phyloP scores from a whole-genome alignment of 1,284 basidiomycete genomes.

The Stygiomarasmius scandens region DNA sequence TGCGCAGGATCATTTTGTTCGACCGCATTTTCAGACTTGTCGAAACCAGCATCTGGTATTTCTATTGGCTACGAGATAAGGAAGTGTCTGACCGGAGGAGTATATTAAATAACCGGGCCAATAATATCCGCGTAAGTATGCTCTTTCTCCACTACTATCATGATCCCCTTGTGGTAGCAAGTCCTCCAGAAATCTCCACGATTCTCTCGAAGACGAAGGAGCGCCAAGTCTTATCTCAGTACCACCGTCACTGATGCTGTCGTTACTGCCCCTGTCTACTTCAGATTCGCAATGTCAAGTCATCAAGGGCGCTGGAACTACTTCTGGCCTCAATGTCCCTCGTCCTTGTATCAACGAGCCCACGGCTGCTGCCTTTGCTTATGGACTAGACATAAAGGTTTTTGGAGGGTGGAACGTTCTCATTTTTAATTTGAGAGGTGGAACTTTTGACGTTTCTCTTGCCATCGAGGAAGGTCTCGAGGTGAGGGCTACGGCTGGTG shows the following conservation, averaged over 20 bases:
- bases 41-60: too few relatives aligned
- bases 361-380: slow-evolving; percentile 63
- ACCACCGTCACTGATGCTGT: slow-evolving; percentile 50
- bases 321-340: slow-evolving; percentile 73
- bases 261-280: slow-evolving; percentile 54
- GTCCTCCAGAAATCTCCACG: too few relatives aligned
- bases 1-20: too few relatives aligned
- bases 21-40: too few relatives aligned
- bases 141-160: too few relatives aligned
- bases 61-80: too few relatives aligned
- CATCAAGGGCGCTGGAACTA: too few relatives aligned
- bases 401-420: slow-evolving; percentile 75
- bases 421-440: slow-evolving; percentile 89
- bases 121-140: too few relatives aligned
- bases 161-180: too few relatives aligned
- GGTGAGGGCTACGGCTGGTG: slow-evolving; percentile 79
- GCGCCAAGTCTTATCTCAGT: slow-evolving; percentile 80
- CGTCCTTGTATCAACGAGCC: slow-evolving; percentile 74
- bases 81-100: too few relatives aligned
- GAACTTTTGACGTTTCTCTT: slow-evolving; percentile 81
- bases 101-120: too few relatives aligned
- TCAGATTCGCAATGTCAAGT: slow-evolving; percentile 81
- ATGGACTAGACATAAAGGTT: slow-evolving; percentile 74
- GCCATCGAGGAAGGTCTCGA: slow-evolving; percentile 79
- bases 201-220: slow-evolving; percentile 86